Evolutionary conservation across 2,329 filamentous ascomycete species (phyloP).

Genomic region (Colletotrichum spaethianum): DNA sequence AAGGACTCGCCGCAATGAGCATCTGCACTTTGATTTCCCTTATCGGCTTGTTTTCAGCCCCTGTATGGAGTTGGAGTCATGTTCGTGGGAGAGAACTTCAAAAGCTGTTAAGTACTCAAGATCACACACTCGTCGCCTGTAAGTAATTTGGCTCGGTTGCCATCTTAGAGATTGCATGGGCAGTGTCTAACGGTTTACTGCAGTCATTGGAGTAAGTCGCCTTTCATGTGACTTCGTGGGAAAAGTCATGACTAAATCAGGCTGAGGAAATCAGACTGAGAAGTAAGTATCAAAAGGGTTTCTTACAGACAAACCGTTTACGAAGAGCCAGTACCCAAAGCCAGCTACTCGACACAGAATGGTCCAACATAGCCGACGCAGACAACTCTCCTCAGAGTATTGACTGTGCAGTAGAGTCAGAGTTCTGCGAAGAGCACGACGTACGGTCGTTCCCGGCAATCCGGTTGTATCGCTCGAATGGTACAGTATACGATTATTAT

Average conservation of each 20-base stretch:
- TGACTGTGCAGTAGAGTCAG: constrained; percentile 54
- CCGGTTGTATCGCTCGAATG: constrained; percentile 56
- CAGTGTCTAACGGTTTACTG: background rate
- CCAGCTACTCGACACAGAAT: constrained; percentile 41
- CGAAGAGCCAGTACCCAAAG: constrained; percentile 35
- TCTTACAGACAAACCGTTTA: constrained; percentile 13
- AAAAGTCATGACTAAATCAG: background rate
- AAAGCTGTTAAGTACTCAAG: constrained; percentile 36
- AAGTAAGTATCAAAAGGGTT: background rate
- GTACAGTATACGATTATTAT: constrained; percentile 54
- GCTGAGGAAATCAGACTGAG: background rate
- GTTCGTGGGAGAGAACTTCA: constrained; percentile 23
- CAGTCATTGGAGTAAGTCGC: constrained; percentile 12
- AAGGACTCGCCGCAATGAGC: background rate
- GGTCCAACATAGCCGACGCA: constrained; percentile 33
- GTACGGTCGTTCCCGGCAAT: constrained; percentile 63
- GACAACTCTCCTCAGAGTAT: constrained; percentile 49
- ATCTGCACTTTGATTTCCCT: background rate
- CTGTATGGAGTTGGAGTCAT: constrained; percentile 11
- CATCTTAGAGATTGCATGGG: too few species aligned
- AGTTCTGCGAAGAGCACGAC: constrained; percentile 57
- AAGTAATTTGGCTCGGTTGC: constrained; percentile 35
- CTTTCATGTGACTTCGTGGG: background rate
- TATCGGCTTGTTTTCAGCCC: background rate
- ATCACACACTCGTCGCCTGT: constrained; percentile 51